Conservation (phyloP, 2,329 filamentous ascomycete genomes). For the Colletotrichum scovillei region DNA sequence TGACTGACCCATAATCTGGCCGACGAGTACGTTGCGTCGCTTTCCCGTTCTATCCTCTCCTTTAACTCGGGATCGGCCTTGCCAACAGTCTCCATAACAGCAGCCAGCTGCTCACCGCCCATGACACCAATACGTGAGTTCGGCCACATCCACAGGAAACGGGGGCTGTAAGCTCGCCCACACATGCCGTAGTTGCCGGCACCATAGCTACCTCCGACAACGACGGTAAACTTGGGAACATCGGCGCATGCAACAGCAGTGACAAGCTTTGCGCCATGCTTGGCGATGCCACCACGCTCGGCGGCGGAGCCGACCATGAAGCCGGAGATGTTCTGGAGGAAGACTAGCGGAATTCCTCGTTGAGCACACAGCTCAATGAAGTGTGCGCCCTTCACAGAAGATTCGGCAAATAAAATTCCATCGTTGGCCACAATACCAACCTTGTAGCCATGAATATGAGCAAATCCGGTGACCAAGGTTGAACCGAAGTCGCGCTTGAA, state of each 20-base stretch:
- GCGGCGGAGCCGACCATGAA: conserved; percentile 98
- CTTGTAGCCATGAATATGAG: conserved; percentile 86
- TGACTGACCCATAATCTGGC: conserved; percentile 84
- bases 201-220: conserved; percentile 92
- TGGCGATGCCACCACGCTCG: conserved; percentile 94
- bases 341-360: conserved; percentile 88
- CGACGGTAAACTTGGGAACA: conserved; percentile 96
- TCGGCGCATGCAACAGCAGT: conserved; percentile 94
- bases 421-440: conserved; percentile 97
- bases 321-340: conserved; percentile 95
- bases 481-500: conserved; percentile 94
- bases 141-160: conserved; percentile 97
- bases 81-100: conserved; percentile 96
- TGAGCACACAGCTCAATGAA: conserved; percentile 96
- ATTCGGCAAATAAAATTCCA: conserved; percentile 91
- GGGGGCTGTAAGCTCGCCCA: conserved; percentile 89
- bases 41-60: conserved; percentile 88
- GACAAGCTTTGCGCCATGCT: conserved; percentile 97
- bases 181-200: conserved; percentile 99
- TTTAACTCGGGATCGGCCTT: conserved; percentile 83
- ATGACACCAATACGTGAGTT: conserved; percentile 97
- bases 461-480: conserved; percentile 93
- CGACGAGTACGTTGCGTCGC: conserved; percentile 87
- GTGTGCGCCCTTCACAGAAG: conserved; percentile 92
- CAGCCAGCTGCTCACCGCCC: conserved; percentile 90